Evolutionary conservation across 257 asterid species (phyloP), one percentile per base, ranked within the genome.

Genomic region (Apocynum venetum): DNA sequence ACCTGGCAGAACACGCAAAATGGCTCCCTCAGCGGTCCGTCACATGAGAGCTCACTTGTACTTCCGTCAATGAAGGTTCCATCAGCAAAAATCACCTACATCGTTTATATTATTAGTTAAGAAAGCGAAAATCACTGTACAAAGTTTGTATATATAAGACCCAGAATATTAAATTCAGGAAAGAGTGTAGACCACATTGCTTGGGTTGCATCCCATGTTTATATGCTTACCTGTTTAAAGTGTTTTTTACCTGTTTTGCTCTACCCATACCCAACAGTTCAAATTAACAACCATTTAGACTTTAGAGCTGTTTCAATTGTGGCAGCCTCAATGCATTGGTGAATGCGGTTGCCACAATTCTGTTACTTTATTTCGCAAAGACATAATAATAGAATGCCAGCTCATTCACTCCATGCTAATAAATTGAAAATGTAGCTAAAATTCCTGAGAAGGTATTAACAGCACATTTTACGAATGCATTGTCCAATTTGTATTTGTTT

Each of bases 1-100:
- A 94, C 98, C 97, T 94, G 97, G 82, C 98, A 94, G 78, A 77
- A 94, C 36, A 94, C 97, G 44, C 89, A 82, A 53, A 84, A 94
- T 40, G 98, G 98, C 78, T 92, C 94, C 84, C 97, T 81, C n/a
- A 94, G 83, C 72, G 98, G 97, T 61, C 98, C 98, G 51, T 94
- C 97, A 76, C 98, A 94, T 74, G 98, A 94, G 76, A 94, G 96
- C 81, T 94, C 98, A 72, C 98, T 94, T 12, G 98, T 94, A 80
- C 98, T 94, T 74, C 98, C 98, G 13, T 92, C 98, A 78, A 94
- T 88, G 83, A 94, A 94, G 76, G 98, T 94, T 77, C 98, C 98
- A 89, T 94, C 98, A 73, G 98, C 98, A 87, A 94, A 94, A 81
- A 94, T 91, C 78, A 94, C 98, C 97, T 94, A 75, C 8, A 80